Evolutionary conservation across 1,139 yeast species (phyloP).

Genomic region (Debaryomyces fabryi): DNA sequence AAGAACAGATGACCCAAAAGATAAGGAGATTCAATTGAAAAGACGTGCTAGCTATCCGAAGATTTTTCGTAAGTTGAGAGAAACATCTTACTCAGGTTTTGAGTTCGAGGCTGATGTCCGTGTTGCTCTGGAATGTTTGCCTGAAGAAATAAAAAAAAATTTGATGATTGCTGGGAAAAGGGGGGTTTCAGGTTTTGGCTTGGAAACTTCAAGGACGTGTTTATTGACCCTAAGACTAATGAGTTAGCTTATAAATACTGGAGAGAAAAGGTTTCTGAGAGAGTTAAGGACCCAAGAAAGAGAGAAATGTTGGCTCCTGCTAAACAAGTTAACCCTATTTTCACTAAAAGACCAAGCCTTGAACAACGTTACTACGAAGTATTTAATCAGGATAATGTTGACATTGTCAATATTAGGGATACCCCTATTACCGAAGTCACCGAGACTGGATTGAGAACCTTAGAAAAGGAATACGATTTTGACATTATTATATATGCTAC

Average conservation of each 20-base stretch:
- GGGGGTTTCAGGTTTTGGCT: neutral
- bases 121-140: neutral
- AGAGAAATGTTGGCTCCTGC: slow-evolving; percentile 24
- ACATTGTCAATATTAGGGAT: slow-evolving; percentile 22
- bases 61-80: neutral
- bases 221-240: slow-evolving; percentile 21
- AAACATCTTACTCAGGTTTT: neutral
- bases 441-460: slow-evolving; percentile 10
- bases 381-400: slow-evolving; percentile 26
- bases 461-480: slow-evolving; percentile 18
- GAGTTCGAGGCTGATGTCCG: neutral
- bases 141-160: neutral
- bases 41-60: neutral
- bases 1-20: neutral
- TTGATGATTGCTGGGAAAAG: neutral
- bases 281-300: slow-evolving; percentile 23
- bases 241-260: slow-evolving; percentile 24
- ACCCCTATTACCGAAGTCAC: slow-evolving; percentile 21
- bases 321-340: slow-evolving; percentile 24
- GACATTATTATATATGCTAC: slow-evolving; percentile 27
- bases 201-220: slow-evolving; percentile 11
- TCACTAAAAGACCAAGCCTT: slow-evolving; percentile 28
- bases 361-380: slow-evolving; percentile 27
- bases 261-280: slow-evolving; percentile 20
- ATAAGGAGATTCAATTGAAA: slow-evolving; percentile 7